phyloP scores from a whole-genome alignment of 1,284 basidiomycete genomes.

The Ganoderma leucocontextum region DNA sequence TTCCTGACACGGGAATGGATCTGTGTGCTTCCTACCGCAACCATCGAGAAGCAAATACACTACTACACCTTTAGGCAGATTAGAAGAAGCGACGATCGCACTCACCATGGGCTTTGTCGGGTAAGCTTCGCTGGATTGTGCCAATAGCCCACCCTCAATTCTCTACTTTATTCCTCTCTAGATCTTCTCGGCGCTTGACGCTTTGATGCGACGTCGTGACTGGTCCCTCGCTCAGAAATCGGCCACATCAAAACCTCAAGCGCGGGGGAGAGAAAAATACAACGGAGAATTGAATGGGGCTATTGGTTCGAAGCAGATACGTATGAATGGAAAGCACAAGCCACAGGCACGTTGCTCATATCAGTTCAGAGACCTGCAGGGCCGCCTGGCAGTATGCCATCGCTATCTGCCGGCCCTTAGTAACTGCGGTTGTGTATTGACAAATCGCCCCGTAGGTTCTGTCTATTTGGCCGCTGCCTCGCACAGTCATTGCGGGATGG shows the following conservation, averaged over 20 bases:
- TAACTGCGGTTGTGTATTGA: neutral
- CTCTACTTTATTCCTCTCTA: no score
- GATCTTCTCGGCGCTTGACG: no score
- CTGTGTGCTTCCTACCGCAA: neutral
- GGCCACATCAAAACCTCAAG: no score
- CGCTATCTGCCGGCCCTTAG: neutral
- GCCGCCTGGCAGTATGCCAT: no score
- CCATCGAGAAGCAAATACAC: neutral
- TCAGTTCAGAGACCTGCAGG: no score
- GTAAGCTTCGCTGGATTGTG: neutral
- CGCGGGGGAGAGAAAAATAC: no score
- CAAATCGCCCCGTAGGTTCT: no score
- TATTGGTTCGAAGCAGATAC: neutral
- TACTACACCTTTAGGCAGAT: constrained; percentile 4
- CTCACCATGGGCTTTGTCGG: neutral
- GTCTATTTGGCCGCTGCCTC: neutral
- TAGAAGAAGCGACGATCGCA: neutral
- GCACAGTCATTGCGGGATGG: neutral
- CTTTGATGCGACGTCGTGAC: no score
- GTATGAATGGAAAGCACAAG: neutral
- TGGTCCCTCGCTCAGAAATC: no score
- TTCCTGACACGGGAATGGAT: neutral
- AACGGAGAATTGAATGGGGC: no score
- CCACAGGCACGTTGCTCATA: neutral
- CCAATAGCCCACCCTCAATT: neutral